These are phyloP conservation scores for Leccinum imitatum DNA, from an alignment of 768 basidiomycete species.

Conservation along the genomic window DNA sequence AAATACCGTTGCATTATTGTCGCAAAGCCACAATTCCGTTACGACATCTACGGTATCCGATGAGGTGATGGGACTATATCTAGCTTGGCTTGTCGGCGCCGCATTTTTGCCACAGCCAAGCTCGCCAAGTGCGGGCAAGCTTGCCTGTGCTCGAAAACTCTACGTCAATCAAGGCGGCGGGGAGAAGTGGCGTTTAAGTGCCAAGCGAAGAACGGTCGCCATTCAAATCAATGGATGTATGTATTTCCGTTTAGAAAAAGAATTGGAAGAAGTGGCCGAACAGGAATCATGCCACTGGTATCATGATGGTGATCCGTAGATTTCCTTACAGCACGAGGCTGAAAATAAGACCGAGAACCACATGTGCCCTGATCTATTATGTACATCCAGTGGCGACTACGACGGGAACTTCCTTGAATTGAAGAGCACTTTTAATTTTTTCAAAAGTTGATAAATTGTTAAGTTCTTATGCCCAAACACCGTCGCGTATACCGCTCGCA, in stretches of 20 bases:
- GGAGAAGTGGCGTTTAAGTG: constrained; percentile 47
- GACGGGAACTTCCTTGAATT: background rate
- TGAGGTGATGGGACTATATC: constrained; percentile 77
- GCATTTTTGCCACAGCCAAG: constrained; percentile 72
- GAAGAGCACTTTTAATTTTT: too few relatives aligned
- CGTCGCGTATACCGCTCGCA: background rate
- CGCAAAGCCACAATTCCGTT: constrained; percentile 41
- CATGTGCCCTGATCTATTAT: background rate
- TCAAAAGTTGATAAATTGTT: too few relatives aligned
- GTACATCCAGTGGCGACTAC: background rate
- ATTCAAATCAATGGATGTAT: background rate
- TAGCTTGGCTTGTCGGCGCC: constrained; percentile 88
- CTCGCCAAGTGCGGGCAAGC: constrained; percentile 35
- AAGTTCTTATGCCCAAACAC: background rate
- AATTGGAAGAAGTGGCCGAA: background rate
- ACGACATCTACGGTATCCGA: constrained; percentile 65
- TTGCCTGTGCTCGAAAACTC: constrained; percentile 48
- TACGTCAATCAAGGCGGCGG: constrained; percentile 58
- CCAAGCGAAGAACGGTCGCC: background rate
- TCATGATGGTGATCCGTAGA: background rate
- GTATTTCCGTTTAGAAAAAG: background rate
- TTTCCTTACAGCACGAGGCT: background rate
- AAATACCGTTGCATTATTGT: constrained; percentile 66
- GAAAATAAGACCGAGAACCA: background rate
- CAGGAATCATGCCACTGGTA: background rate